Base-by-base conservation (phyloP, 192 early-diverging fungal genomes). In the Coemansia reversa region DNA sequence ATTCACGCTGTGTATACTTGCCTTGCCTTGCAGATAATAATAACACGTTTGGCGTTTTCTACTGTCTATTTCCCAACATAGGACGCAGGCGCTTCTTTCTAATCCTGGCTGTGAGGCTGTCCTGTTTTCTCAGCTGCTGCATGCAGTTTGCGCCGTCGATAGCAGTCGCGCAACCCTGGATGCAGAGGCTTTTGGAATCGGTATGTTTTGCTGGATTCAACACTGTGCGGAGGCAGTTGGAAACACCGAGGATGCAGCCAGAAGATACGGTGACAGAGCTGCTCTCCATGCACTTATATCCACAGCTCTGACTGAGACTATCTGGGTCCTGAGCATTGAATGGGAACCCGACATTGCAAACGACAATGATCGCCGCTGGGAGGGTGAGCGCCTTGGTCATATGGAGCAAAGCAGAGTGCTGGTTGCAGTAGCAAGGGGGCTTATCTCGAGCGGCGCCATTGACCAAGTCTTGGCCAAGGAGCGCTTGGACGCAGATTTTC, bases 301-400 rank as follows among this genome's bases (percentile, higher is more conserved):
- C 11, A 51, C 53, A 27, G 77, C 72, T 2, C 63, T 80, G 33
- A 45, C 59, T 5, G 77, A 80, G 51, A 61, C 77, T 4, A 71
- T 75, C 29, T 80, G 77, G 77, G 30, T 63, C 4, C 58, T 80
- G 20, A 48, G 58, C 42, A 63, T 71, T 7, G 65, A 75, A 51
- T 80, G 77, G 77, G 77, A 74, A 58, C 69, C 69, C 3, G 77
- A 80, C 54, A 60, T 72, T 0, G 29, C 67, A 5, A 55, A 35
- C 2, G 65, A 59, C 29, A 29, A 49, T 33, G 65, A 62, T 30
- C 22, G 18, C 18, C 63, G 72, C 42, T 75, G 72, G 72, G 58
- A 39, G 22, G 52, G 53, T 9, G 67, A 76, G 65, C 68, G 65
- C 65, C 45, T 66, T 18, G 42, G 30, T 14, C 28, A 66, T 19